These are phyloP conservation scores for Phylloporus arenicola DNA, from an alignment of 768 basidiomycete species.

Conservation along the genomic window DNA sequence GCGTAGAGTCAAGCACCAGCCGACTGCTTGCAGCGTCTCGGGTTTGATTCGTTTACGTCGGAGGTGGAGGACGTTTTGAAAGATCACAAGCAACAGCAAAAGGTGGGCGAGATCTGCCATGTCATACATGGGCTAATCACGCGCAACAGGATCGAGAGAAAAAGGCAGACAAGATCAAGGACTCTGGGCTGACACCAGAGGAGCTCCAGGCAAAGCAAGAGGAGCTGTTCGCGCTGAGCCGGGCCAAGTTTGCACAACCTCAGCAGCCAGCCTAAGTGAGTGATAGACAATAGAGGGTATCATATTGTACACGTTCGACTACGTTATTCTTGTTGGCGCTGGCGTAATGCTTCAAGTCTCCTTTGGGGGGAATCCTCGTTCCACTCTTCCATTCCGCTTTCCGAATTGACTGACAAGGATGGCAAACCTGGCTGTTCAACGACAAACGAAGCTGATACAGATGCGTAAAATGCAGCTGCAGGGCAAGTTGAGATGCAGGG, in stretches of 20 bases:
- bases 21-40: constrained; percentile 59
- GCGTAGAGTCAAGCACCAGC: neutral
- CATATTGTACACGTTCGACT: constrained; percentile 24
- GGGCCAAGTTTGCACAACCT: constrained; percentile 67
- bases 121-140: constrained; percentile 4
- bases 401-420: constrained; percentile 29
- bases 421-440: constrained; percentile 84
- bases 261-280: constrained; percentile 35
- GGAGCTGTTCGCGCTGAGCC: constrained; percentile 86
- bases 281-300: constrained; percentile 3
- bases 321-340: constrained; percentile 36
- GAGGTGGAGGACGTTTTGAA: constrained; percentile 92
- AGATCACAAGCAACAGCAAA: constrained; percentile 94
- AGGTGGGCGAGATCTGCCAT: constrained; percentile 45
- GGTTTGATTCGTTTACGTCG: constrained; percentile 84
- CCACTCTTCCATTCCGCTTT: constrained; percentile 44
- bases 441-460: constrained; percentile 75
- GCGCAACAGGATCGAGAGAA: constrained; percentile 72
- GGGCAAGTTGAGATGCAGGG: constrained; percentile 13
- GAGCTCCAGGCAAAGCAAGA: constrained; percentile 87
- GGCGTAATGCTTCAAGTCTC: constrained; percentile 50
- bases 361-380: constrained; percentile 62
- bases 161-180: constrained; percentile 85
- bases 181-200: constrained; percentile 86
- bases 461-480: constrained; percentile 65